phyloP scores from a whole-genome alignment of 768 basidiomycete genomes.

The Tricholoma terreum region DNA sequence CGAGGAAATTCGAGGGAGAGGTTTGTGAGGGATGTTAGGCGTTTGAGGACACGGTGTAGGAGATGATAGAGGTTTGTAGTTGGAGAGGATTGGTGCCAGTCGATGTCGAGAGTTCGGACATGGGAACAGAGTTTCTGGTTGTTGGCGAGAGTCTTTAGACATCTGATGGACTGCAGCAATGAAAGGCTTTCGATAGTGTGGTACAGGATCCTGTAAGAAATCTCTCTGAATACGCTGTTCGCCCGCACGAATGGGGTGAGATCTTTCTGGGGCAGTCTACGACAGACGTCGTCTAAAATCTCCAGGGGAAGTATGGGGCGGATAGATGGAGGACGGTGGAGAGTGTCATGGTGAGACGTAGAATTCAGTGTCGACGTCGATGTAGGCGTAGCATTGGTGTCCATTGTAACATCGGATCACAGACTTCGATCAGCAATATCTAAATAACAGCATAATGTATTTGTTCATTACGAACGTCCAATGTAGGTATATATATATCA shows the following conservation, averaged over 20 bases:
- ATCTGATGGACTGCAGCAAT: slow-evolving; percentile 28
- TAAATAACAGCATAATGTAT: too few relatives aligned
- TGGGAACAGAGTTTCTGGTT: slow-evolving; percentile 35
- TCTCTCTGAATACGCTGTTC: slow-evolving; percentile 26
- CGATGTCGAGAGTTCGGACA: slow-evolving; percentile 47
- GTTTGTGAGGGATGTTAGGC: slow-evolving; percentile 35
- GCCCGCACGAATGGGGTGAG: slow-evolving; percentile 20
- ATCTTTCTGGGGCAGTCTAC: slow-evolving; percentile 15
- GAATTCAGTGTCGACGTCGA: too few relatives aligned
- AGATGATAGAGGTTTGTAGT: slow-evolving; percentile 49
- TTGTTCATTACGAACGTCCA: too few relatives aligned
- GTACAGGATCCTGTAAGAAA: slow-evolving; percentile 30
- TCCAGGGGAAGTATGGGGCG: slow-evolving; percentile 30
- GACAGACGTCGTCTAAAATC: slow-evolving; percentile 29
- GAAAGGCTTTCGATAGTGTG: slow-evolving; percentile 31
- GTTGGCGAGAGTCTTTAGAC: slow-evolving; percentile 38
- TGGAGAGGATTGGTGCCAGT: slow-evolving; percentile 35
- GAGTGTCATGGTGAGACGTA: too few relatives aligned
- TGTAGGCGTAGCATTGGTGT: too few relatives aligned
- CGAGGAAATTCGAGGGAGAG: slow-evolving; percentile 52
- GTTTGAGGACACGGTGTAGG: slow-evolving; percentile 40
- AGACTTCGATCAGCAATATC: too few relatives aligned
- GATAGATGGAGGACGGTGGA: background rate
- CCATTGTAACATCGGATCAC: too few relatives aligned
- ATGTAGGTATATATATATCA: too few relatives aligned